Conservation (phyloP, 257 asterid genomes). For the Primulina tabacum region DNA sequence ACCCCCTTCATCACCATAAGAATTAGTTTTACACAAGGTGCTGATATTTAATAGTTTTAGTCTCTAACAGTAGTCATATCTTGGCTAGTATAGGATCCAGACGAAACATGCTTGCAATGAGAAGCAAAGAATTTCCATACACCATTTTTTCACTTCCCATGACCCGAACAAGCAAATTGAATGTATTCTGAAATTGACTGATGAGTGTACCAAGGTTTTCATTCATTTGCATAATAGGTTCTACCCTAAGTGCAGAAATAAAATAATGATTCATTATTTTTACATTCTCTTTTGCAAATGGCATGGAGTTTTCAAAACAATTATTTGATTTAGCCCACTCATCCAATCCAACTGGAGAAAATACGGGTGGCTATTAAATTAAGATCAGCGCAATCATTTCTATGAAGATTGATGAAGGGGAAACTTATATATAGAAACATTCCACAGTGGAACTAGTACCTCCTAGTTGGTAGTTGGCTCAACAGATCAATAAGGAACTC, state of each 20-base stretch:
- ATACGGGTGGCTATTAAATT: not conserved
- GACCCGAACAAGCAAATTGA: not conserved
- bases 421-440: not conserved
- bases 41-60: not conserved
- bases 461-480: conserved; percentile 98
- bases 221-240: not conserved
- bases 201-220: not conserved
- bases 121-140: not conserved
- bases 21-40: not conserved
- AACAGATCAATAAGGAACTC: conserved; percentile 97
- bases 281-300: too few relatives aligned
- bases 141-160: not conserved
- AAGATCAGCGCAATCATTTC: conserved; percentile 11
- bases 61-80: not conserved
- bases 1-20: not conserved
- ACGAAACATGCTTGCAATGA: not conserved
- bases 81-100: not conserved
- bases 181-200: not conserved
- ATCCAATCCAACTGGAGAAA: not conserved
- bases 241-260: not conserved
- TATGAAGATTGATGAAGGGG: not conserved
- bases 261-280: too few relatives aligned
- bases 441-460: conserved; percentile 41
- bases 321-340: conserved; percentile 22
- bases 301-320: too few relatives aligned